Base-by-base conservation (phyloP, 192 early-diverging fungal species). In the Linnemannia zychae region DNA sequence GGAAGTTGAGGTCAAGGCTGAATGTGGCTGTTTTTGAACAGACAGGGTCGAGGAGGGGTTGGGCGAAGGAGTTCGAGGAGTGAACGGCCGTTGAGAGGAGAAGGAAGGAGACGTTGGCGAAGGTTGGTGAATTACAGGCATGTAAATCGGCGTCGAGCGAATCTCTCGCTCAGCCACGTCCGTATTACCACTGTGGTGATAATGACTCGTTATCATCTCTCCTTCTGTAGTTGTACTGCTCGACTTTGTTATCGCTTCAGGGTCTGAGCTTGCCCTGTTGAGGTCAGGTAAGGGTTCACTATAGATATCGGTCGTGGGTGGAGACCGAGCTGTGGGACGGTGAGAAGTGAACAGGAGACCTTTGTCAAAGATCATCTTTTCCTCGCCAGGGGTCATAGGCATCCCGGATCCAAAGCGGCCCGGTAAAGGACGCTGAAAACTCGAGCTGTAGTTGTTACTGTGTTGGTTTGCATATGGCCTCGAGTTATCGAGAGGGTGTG, bases 291-390 rank as follows among this genome's bases (percentile, higher is more conserved):
- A 33, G 36, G 74, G 75, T 31, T 75, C 69, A 13, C 69, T 77
- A 33, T 31, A 18, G 53, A 76, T 1, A 11, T 38, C 67, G 18
- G 44, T 37, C 13, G 20, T 22, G 3, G 79, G 66, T 20, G 67
- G 72, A 20, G 79, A 74, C 28, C 40, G 72, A 16, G 38, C 60
- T 20, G 79, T 47, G 12, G 72, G 66, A 53, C 49, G 69, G 40
- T 65, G 79, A 53, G 67, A 53, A 28, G 66, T 20, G 38, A 74
- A 74, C n/a, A 74, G 17, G 46, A 74, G 71, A 18, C 79, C 79
- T 0, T 67, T 24, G 34, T 80, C 72, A 69, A 80, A 80, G 1
- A 74, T 72, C 72, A 80, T 80, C 57, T 63, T 63, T 48, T 80
- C 79, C 40, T 80, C 79, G 7, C 72, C 79, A 15, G 79, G 79